Evolutionary conservation across 2,329 filamentous ascomycete genomes (phyloP).

Genomic region (Chaetomium strumarium): DNA sequence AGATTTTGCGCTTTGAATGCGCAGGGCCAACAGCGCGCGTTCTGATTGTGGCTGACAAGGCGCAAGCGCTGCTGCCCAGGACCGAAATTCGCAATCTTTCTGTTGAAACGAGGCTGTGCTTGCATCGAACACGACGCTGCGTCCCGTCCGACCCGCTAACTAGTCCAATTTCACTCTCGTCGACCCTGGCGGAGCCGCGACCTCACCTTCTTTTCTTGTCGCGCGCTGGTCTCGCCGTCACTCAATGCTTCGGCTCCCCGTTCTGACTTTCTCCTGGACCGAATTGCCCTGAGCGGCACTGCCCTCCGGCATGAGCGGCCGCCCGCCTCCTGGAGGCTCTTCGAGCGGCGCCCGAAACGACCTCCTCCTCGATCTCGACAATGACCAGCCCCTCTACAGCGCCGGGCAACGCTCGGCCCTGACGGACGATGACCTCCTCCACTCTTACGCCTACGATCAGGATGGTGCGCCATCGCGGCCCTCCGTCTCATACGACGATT

Average conservation of each 20-base stretch:
- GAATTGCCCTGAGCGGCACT: conserved; percentile 22
- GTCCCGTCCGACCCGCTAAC: not conserved
- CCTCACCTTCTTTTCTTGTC: not conserved
- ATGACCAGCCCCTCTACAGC: conserved; percentile 65
- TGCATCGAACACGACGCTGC: conserved; percentile 8
- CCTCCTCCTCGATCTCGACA: conserved; percentile 69
- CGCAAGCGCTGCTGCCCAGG: conserved; percentile 8
- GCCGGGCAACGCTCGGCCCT: conserved; percentile 63
- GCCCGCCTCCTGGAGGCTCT: conserved; percentile 47
- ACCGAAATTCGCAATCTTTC: conserved; percentile 14
- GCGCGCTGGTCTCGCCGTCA: not conserved
- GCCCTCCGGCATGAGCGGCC: conserved; percentile 55
- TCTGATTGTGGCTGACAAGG: conserved; percentile 9
- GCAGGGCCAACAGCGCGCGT: too few species aligned
- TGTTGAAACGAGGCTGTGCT: conserved; percentile 21
- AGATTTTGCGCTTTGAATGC: not conserved
- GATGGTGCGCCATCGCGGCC: conserved; percentile 63
- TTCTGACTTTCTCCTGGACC: not conserved
- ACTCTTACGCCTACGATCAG: conserved; percentile 66
- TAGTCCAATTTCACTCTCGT: not conserved
- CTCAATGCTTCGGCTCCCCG: conserved; percentile 10
- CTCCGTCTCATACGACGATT: conserved; percentile 91
- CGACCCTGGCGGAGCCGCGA: not conserved
- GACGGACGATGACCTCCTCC: conserved; percentile 71
- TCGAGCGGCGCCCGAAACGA: conserved; percentile 44